Conservation (phyloP, 1,284 basidiomycete species). For the Takashimella tepidaria region DNA sequence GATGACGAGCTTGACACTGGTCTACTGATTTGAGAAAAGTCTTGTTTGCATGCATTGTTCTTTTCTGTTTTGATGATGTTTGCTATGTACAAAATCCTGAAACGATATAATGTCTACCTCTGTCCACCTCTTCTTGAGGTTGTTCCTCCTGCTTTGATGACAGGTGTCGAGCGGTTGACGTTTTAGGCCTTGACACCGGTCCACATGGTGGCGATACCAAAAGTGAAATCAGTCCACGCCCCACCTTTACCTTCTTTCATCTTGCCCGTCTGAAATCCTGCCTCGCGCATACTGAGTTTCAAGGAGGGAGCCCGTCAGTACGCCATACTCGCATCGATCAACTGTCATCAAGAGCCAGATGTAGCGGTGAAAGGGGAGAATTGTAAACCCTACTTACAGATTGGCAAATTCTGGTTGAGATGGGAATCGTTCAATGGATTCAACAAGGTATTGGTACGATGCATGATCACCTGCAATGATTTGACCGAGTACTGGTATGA, state of each 20-base stretch:
- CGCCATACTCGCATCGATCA: neutral
- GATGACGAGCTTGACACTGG: no score
- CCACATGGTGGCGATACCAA: conserved; percentile 79
- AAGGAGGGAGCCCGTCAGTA: neutral
- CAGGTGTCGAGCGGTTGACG: no score
- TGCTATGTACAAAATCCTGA: no score
- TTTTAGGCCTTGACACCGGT: conserved; percentile 71
- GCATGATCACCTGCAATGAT: conserved; percentile 91
- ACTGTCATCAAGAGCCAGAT: no score
- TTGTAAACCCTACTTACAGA: conserved; percentile 54
- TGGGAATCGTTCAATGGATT: conserved; percentile 94
- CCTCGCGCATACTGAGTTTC: conserved; percentile 49
- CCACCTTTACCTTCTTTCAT: conserved; percentile 70
- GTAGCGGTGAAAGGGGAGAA: neutral
- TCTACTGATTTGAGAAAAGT: no score
- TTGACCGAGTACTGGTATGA: conserved; percentile 91
- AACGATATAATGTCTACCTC: no score
- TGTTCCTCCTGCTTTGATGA: no score
- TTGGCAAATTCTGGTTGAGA: conserved; percentile 81
- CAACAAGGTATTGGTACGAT: conserved; percentile 96
- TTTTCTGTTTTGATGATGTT: no score
- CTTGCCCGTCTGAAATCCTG: conserved; percentile 73
- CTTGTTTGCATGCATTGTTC: no score
- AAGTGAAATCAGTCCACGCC: conserved; percentile 80
- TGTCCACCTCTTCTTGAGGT: no score